Conservation (phyloP, 2,329 filamentous ascomycete species). For the Colletotrichum sp. region DNA sequence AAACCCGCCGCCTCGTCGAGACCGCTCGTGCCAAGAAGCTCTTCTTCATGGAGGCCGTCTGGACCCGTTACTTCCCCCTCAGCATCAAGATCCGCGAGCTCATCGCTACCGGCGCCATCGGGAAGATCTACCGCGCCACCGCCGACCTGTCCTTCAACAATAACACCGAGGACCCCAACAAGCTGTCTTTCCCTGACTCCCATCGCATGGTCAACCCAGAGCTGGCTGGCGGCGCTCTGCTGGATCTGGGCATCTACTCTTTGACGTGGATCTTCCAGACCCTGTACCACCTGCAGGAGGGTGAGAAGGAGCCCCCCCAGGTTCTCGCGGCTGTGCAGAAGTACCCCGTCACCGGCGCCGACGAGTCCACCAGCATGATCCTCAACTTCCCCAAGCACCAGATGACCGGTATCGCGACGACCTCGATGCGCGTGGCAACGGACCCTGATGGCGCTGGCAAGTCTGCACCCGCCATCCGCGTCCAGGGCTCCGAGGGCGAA, state of each 20-base stretch:
- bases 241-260: conserved; percentile 89
- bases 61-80: conserved; percentile 88
- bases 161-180: conserved; percentile 62
- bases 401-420: conserved; percentile 75
- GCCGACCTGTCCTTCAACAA: conserved; percentile 67
- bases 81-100: conserved; percentile 77
- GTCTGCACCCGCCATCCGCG: conserved; percentile 72
- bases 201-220: conserved; percentile 84
- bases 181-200: conserved; percentile 61
- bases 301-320: conserved; percentile 69
- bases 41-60: conserved; percentile 87
- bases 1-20: conserved; percentile 74
- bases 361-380: conserved; percentile 80
- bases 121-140: conserved; percentile 63
- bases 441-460: conserved; percentile 63
- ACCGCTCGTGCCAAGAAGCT: conserved; percentile 75
- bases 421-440: conserved; percentile 64
- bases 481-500: conserved; percentile 82
- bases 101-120: conserved; percentile 58
- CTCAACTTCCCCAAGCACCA: conserved; percentile 74
- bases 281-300: conserved; percentile 79
- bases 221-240: conserved; percentile 80
- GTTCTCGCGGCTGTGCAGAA: conserved; percentile 74
- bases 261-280: conserved; percentile 92
- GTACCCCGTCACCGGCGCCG: conserved; percentile 71